Percentiles rank a stretch among this genome's conserved stretches.
These are phyloP conservation scores for thale cress (Arabidopsis thaliana) DNA, from an alignment of 345 rosid genomes.

Conservation along the genomic window DNA sequence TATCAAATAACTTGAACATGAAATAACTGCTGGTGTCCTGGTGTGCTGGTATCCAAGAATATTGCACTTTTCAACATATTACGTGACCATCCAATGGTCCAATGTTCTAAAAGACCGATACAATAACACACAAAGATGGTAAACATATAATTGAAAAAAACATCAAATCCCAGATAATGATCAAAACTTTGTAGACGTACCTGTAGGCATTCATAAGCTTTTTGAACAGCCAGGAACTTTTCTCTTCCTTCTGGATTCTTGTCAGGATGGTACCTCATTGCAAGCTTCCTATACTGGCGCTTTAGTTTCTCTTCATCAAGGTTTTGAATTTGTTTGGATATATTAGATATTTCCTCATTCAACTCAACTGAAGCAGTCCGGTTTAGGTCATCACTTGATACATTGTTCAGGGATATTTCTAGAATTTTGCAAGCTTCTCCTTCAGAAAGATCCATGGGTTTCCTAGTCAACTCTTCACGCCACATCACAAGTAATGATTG, in stretches of 20 bases:
- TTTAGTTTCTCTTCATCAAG: slow-evolving; percentile 98
- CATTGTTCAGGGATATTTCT: slow-evolving; percentile 87
- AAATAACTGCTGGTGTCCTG: neutral
- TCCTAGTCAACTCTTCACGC: slow-evolving; percentile 98
- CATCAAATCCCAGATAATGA: slow-evolving; percentile 14
- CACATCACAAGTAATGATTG: slow-evolving; percentile 97
- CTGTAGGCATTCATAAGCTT: slow-evolving; percentile 98
- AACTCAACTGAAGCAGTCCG: slow-evolving; percentile 50
- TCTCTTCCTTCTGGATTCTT: slow-evolving; percentile 99
- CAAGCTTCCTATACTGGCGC: slow-evolving; percentile 99
- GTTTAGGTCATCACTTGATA: slow-evolving; percentile 57
- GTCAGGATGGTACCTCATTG: slow-evolving; percentile 99
- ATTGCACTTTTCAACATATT: slow-evolving; percentile 13
- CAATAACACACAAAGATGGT: slow-evolving; percentile 11
- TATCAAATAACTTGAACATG: slow-evolving; percentile 28
- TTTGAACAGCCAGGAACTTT: slow-evolving; percentile 95
- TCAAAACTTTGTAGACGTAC: slow-evolving; percentile 47
- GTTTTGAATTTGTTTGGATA: slow-evolving; percentile 91
- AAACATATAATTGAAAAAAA: slow-evolving; percentile 14
- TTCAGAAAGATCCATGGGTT: slow-evolving; percentile 99
- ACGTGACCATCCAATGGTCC: slow-evolving; percentile 18
- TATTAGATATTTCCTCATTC: slow-evolving; percentile 61
- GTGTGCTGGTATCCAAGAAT: slow-evolving; percentile 4
- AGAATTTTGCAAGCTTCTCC: slow-evolving; percentile 96
- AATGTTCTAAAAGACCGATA: slow-evolving; percentile 26